A percentile compares a stretch with the other conserved stretches of the same genome.
Evolutionary conservation across 805 yeast genomes (phyloP).

Genomic region (Pichia kluyveri): DNA sequence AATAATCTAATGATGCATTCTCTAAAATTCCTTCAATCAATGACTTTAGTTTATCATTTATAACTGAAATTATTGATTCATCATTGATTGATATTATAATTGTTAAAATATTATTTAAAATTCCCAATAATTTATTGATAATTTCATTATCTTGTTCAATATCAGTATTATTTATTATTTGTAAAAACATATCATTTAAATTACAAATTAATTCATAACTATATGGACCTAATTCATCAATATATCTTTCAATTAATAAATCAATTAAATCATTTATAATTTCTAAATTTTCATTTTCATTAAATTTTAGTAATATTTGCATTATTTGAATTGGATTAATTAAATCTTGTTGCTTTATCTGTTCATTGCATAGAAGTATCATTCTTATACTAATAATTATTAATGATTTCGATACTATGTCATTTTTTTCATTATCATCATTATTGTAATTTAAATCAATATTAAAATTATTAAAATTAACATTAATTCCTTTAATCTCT

Average conservation of each 20-base stretch:
- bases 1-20: conserved; percentile 61
- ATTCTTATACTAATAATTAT: conserved; percentile 25
- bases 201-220: conserved; percentile 59
- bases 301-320: conserved; percentile 62
- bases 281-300: conserved; percentile 75
- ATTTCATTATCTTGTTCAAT: conserved; percentile 40
- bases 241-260: conserved; percentile 80
- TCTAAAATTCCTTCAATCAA: conserved; percentile 58
- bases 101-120: conserved; percentile 74
- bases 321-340: conserved; percentile 34
- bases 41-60: conserved; percentile 49
- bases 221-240: conserved; percentile 84
- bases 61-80: conserved; percentile 50
- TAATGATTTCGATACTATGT: conserved; percentile 23
- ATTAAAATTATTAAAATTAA: background rate
- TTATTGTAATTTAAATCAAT: background rate
- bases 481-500: background rate
- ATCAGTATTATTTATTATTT: conserved; percentile 29
- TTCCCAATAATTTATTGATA: conserved; percentile 72
- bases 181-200: conserved; percentile 65
- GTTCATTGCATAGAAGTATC: background rate
- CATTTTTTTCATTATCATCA: background rate
- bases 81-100: conserved; percentile 72
- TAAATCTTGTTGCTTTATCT: background rate
- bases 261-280: conserved; percentile 84